Percentiles rank a stretch among this genome's conserved stretches.
Evolutionary conservation across 139 green algal species (phyloP).

Genomic region (Coccomyxa sp.): DNA sequence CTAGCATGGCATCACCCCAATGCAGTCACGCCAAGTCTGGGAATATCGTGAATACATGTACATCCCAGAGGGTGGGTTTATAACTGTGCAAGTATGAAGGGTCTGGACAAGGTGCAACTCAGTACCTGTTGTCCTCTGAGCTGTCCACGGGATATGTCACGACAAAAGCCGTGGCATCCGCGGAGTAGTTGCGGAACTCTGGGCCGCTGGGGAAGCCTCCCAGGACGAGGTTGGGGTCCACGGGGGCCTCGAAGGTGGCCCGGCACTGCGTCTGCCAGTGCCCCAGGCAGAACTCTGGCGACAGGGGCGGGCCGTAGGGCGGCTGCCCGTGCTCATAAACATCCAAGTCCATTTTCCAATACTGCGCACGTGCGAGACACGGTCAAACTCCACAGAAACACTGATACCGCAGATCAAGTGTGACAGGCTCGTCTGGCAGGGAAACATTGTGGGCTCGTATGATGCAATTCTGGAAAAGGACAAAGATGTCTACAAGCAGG

Average conservation of each 20-base stretch:
- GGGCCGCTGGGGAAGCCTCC: slow-evolving; percentile 63
- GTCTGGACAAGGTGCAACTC: too few species aligned
- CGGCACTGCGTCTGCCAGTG: slow-evolving; percentile 62
- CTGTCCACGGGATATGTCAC: slow-evolving; percentile 72
- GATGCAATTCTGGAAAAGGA: too few species aligned
- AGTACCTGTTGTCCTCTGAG: slow-evolving; percentile 28
- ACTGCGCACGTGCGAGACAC: slow-evolving; percentile 48
- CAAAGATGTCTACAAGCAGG: too few species aligned
- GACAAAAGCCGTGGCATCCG: slow-evolving; percentile 77
- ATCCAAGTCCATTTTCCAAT: slow-evolving; percentile 74
- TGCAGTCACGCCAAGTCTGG: too few species aligned
- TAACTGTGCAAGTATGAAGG: too few species aligned
- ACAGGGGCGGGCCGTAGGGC: slow-evolving; percentile 19
- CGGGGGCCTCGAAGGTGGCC: slow-evolving; percentile 59
- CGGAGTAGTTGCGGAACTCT: slow-evolving; percentile 49
- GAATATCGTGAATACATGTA: too few species aligned
- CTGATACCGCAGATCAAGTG: too few species aligned
- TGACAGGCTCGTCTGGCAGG: too few species aligned
- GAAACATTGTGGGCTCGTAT: too few species aligned
- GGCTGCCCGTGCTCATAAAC: slow-evolving; percentile 36
- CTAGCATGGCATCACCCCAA: too few species aligned
- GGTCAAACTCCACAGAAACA: not conserved
- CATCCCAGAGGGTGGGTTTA: too few species aligned
- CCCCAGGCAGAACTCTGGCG: slow-evolving; percentile 62
- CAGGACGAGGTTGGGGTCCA: slow-evolving; percentile 82